phyloP scores from a whole-genome alignment of 2,329 filamentous ascomycete genomes.

The Parastagonospora avenae region DNA sequence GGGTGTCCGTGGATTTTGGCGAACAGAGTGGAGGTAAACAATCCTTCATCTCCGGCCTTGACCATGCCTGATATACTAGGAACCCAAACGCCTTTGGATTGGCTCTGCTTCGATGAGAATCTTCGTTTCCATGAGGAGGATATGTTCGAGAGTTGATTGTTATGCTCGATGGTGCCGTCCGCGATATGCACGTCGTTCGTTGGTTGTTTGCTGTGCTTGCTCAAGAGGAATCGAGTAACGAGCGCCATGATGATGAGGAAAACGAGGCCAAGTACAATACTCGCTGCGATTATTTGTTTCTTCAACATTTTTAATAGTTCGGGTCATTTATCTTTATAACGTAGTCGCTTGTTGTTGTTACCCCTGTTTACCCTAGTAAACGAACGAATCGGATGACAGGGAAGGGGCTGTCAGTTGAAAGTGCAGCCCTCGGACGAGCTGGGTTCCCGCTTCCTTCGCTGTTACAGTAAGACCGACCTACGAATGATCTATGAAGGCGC shows the following conservation, averaged over 20 bases:
- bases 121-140: conserved; percentile 27
- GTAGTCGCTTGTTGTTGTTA: conserved; percentile 20
- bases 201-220: conserved; percentile 27
- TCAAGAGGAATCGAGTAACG: conserved; percentile 32
- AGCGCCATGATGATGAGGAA: conserved; percentile 33
- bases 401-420: conserved; percentile 24
- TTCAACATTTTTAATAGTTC: conserved; percentile 15
- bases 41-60: conserved; percentile 40
- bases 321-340: conserved; percentile 22
- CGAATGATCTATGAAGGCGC: conserved; percentile 17
- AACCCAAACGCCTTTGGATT: conserved; percentile 21
- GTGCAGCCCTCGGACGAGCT: conserved; percentile 21
- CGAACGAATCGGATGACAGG: conserved; percentile 36
- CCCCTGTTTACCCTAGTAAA: conserved; percentile 8
- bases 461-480: conserved; percentile 1
- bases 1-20: conserved; percentile 23
- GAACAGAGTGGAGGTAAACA: conserved; percentile 35
- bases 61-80: conserved; percentile 37
- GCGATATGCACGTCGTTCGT: conserved; percentile 13
- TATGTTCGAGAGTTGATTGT: conserved; percentile 16
- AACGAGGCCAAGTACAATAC: conserved; percentile 16
- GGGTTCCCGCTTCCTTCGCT: conserved; percentile 18
- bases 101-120: conserved; percentile 23
- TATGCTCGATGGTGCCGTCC: conserved; percentile 17
- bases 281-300: conserved; percentile 21